Evolutionary conservation across 306 rosid species (phyloP), one percentile per base, ranked within the genome.

Genomic region (Quercus parvula): DNA sequence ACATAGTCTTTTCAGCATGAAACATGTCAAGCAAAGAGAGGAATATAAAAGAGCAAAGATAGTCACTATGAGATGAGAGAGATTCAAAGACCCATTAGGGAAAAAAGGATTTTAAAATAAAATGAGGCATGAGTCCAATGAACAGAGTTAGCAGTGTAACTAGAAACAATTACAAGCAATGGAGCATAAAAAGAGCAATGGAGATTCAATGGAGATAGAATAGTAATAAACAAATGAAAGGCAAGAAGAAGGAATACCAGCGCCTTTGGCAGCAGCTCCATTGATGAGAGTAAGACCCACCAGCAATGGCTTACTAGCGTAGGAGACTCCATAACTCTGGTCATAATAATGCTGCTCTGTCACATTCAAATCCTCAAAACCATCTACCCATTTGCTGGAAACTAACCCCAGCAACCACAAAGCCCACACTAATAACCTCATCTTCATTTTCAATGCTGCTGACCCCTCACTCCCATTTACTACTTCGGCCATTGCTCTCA

Each of bases 201-300:
- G 2, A 49, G 54, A 49, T 49, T 49, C 4, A 49, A 49, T 49
- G 1, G 54, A 13, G 54, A 13, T 49, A 13, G 17, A 49, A 49
- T 49, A 51, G 41, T 57, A 80, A 69, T 17, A 38, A 75, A 38
- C 3, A 75, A 19, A 51, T 25, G 22, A 41, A 68, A 46, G 15
- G 70, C 10, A 11, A 49, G 5, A 49, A 71, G 66, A 78, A 80
- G 62, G 24, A 75, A 68, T 82, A 87, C 91, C 91, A 75, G 88
- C 91, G 78, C 88, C 91, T 87, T 85, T 87, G 77, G 88, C 85
- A 58, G 80, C 84, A 78, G 91, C 91, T 44, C 88, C 88, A 85
- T 85, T 57, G 62, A 87, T 54, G 59, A 82, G 82, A 77, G 85
- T 85, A 46, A 87, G 81, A 71, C 82, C 88, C 80, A 87, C 88